Evolutionary conservation across 2,329 filamentous ascomycete species (phyloP).

Genomic region (Colletotrichum phormii): DNA sequence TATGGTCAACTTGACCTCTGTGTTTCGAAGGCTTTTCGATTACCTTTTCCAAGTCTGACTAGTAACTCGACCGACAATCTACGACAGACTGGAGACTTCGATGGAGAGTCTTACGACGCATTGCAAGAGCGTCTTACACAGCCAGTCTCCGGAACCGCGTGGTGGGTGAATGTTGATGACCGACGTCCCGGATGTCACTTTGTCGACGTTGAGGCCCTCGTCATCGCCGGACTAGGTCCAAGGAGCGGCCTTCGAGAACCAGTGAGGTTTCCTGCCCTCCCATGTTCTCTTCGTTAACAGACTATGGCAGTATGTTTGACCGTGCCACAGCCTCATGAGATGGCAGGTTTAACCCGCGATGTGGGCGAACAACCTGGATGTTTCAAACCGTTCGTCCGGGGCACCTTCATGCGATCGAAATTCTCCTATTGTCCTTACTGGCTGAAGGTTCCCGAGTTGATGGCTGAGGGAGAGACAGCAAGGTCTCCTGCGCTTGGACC

Average conservation of each 20-base stretch:
- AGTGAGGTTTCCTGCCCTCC: neutral
- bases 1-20: neutral
- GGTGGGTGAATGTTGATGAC: slow-evolving; percentile 1
- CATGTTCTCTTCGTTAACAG: neutral
- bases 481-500: neutral
- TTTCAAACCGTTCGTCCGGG: slow-evolving; percentile 6
- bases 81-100: neutral
- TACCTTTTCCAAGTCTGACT: neutral
- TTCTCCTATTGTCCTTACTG: neutral
- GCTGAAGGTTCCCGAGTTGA: neutral
- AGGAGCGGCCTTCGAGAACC: neutral
- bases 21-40: neutral
- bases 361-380: slow-evolving; percentile 9
- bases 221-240: neutral
- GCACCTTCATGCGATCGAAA: slow-evolving; percentile 3
- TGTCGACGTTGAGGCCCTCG: neutral
- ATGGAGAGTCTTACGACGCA: slow-evolving; percentile 5
- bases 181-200: slow-evolving; percentile 4
- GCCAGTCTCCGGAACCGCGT: neutral
- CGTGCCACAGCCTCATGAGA: neutral
- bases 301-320: neutral
- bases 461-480: neutral
- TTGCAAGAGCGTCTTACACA: neutral
- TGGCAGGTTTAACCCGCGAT: slow-evolving; percentile 2
- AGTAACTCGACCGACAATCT: neutral